phyloP scores from a whole-genome alignment of 768 basidiomycete genomes.

The Kwoniella bestiolae region DNA sequence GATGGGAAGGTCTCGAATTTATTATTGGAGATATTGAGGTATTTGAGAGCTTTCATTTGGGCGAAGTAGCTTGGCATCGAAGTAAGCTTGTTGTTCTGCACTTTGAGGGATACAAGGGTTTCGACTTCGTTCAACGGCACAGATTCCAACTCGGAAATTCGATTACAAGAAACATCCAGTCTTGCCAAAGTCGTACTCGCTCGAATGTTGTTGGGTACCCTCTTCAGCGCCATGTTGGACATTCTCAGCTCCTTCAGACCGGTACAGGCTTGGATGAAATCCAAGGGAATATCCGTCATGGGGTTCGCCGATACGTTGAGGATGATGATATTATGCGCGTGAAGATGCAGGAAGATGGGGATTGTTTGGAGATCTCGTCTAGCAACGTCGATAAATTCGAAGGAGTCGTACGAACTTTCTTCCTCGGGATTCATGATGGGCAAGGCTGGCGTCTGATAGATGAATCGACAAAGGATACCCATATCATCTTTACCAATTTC shows the following conservation, averaged over 20 bases:
- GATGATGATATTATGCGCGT: slow-evolving; percentile 79
- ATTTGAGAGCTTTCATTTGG: slow-evolving; percentile 69
- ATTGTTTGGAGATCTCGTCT: slow-evolving; percentile 81
- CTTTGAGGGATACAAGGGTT: slow-evolving; percentile 68
- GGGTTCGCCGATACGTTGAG: slow-evolving; percentile 92
- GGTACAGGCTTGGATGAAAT: slow-evolving; percentile 89
- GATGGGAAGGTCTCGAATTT: slow-evolving; percentile 77
- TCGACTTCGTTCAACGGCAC: slow-evolving; percentile 78
- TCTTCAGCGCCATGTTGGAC: slow-evolving; percentile 91
- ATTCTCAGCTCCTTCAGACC: slow-evolving; percentile 82
- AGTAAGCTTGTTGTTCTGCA: slow-evolving; percentile 91
- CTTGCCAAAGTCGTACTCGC: slow-evolving; percentile 73
- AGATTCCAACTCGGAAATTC: slow-evolving; percentile 85
- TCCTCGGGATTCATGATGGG: slow-evolving; percentile 63
- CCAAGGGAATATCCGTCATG: slow-evolving; percentile 92
- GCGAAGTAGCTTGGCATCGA: slow-evolving; percentile 84
- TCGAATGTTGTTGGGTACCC: slow-evolving; percentile 81
- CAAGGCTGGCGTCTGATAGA: slow-evolving; percentile 70
- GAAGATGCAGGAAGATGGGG: slow-evolving; percentile 80
- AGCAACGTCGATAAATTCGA: slow-evolving; percentile 79
- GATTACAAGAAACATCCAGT: slow-evolving; percentile 88
- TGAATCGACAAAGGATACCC: slow-evolving; percentile 83
- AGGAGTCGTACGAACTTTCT: slow-evolving; percentile 70
- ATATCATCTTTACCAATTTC: slow-evolving; percentile 77
- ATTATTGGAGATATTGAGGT: slow-evolving; percentile 94